Base-by-base conservation (phyloP, 352 stramenopile genomes). In the Peronospora destructor region DNA sequence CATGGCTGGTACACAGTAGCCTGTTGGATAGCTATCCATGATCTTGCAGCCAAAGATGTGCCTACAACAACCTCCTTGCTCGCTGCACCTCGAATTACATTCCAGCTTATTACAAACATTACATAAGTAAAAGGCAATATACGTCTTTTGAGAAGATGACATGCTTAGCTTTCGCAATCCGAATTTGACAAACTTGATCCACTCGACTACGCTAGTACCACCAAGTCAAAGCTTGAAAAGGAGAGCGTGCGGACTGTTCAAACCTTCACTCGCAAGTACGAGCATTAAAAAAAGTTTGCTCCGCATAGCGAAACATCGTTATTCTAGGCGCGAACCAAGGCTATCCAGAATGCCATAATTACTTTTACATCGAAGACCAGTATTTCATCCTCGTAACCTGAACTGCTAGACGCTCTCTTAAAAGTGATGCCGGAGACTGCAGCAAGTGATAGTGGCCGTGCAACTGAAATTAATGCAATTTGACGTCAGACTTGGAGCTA, bases 201-300 rank as follows among this genome's bases (percentile, higher is more conserved):
- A 7, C 45, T 62, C 2, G 5, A 56, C 37, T 49, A 59, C 28
- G 33, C n/a, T 7, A 53, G 46, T 9, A 54, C 33, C 44, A 56
- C 46, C 5, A 28, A 33, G 1, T 48, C 38, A 0, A 51, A 48
- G 6, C 45, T 63, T 12, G 61, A 51, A 11, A 40, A 45, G 0
- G 56, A 76, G n/a, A 75, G 64, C 21, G 46, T 84, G 2, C 72
- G 86, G 46, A 64, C 85, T 46, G 61, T 76, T 6, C 68, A 68
- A 21, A 86, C 75, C 1, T 86, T 79, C 59, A 83, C 70, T 49
- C 81, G 69, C 48, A 56, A 60, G 37, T 73, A 73, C 48, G 39
- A 62, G 46, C 49, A 69, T 35, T 85, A 84, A 43, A 56, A 71
- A 9, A 49, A 68, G 29, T 82, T 87, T 30, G 74, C 76, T 0